Evolutionary conservation across 2,329 filamentous ascomycete species (phyloP).

Genomic region (Aspergillus caelatus): DNA sequence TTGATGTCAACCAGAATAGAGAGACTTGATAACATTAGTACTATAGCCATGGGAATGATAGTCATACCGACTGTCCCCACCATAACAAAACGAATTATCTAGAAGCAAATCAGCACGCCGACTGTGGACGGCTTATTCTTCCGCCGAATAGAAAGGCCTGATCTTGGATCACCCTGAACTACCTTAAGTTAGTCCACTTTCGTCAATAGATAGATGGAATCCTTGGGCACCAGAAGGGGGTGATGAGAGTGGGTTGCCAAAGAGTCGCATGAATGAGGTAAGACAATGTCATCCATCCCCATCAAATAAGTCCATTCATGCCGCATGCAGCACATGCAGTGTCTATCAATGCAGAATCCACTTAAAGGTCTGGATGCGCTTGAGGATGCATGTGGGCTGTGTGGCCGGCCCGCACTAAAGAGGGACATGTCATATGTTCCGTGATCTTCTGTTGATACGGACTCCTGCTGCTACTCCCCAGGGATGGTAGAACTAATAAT

Average conservation of each 20-base stretch:
- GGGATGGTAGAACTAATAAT: not conserved
- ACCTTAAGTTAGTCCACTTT: not conserved
- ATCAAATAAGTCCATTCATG: slow-evolving; percentile 2
- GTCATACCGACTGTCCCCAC: not conserved
- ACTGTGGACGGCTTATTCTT: slow-evolving; percentile 10
- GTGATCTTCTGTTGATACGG: not conserved
- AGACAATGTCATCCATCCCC: slow-evolving; percentile 5
- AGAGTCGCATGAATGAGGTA: not conserved
- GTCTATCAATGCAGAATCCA: not conserved
- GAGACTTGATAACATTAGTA: not conserved
- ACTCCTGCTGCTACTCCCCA: not conserved
- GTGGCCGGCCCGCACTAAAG: not conserved
- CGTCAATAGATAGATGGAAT: not conserved
- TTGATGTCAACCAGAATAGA: not conserved
- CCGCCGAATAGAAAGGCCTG: slow-evolving; percentile 8
- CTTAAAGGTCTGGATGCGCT: slow-evolving; percentile 2
- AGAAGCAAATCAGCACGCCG: not conserved
- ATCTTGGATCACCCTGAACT: not conserved
- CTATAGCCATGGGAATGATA: not conserved
- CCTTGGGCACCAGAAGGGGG: not conserved
- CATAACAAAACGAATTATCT: not conserved
- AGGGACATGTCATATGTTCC: not conserved
- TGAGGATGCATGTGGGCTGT: not conserved
- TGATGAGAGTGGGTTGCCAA: not conserved
- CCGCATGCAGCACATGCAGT: not conserved